A percentile compares a stretch with the other conserved stretches of the same genome.
Conservation (phyloP, 352 stramenopile species). For the Pythium rhizo-oryzae region DNA sequence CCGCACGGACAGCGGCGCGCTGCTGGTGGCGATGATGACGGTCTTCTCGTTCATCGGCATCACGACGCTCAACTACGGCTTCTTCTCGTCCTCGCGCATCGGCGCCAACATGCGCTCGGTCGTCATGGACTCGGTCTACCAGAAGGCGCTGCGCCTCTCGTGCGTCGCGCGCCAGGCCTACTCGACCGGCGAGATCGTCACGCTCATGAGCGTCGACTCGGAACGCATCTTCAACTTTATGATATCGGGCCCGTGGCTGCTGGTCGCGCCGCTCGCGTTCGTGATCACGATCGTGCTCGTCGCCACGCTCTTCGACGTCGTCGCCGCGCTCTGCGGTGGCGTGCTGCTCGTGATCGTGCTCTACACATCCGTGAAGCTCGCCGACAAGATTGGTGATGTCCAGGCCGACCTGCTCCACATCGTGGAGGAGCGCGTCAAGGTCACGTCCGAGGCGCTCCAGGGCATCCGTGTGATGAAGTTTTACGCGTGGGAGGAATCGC, state of each 20-base stretch:
- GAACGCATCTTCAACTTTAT: slow-evolving; percentile 46
- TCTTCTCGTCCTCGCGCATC: slow-evolving; percentile 34
- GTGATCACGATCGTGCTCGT: slow-evolving; percentile 39
- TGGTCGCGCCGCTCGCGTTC: slow-evolving; percentile 35
- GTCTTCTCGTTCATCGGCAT: slow-evolving; percentile 37
- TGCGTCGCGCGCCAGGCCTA: slow-evolving; percentile 34
- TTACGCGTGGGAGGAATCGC: slow-evolving; percentile 79
- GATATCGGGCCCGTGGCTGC: slow-evolving; percentile 34
- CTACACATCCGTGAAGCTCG: slow-evolving; percentile 22
- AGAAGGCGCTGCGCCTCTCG: slow-evolving; percentile 41
- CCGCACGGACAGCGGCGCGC: slow-evolving; percentile 32
- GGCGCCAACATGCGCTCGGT: slow-evolving; percentile 42
- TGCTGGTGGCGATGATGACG: slow-evolving; percentile 38
- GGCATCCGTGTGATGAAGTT: slow-evolving; percentile 92
- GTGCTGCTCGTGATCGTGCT: slow-evolving; percentile 30
- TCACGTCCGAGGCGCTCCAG: slow-evolving; percentile 92
- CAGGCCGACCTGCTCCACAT: slow-evolving; percentile 32
- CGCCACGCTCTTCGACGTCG: slow-evolving; percentile 30
- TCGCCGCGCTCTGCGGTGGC: slow-evolving; percentile 24
- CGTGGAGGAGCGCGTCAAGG: slow-evolving; percentile 83
- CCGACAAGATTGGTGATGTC: slow-evolving; percentile 27
- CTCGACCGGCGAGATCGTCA: slow-evolving; percentile 45
- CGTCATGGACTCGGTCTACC: slow-evolving; percentile 45
- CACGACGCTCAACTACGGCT: slow-evolving; percentile 38
- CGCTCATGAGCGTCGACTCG: slow-evolving; percentile 40